Base-by-base conservation (phyloP, 371 early-diverging fungal species). In the Mucor piriformis region DNA sequence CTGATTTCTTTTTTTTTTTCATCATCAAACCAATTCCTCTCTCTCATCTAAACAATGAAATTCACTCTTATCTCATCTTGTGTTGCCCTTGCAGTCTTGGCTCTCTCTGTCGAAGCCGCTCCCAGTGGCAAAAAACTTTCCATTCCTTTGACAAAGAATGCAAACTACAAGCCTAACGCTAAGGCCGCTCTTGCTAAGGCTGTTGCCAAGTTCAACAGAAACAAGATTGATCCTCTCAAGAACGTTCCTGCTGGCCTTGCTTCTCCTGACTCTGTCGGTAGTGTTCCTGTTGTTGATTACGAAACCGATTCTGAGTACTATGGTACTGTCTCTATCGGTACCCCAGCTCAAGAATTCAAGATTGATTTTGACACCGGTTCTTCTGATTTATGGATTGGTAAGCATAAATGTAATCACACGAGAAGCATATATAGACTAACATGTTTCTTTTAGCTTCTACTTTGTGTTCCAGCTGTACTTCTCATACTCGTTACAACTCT, bases 291-390 rank as follows among this genome's bases (percentile, higher is more conserved):
- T 1, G 50, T 48, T 34, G 64, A 71, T 40, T 52, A 67, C 37
- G 48, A 29, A n/a, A 57, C 23, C 13, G 71, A 71, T 56, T 35
- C 53, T 18, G 60, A 82, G 63, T 87, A 87, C 71, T 84, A 82
- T 47, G 88, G 85, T 46, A 61, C 49, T 8, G 67, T 87, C 35
- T 27, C 63, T 3, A 61, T 91, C 11, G 91, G 91, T 12, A 85
- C 89, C 13, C 91, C 91, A 8, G 70, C 79, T 3, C 83, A 89
- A 61, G 59, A 32, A 12, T 72, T 90, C 67, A 75, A 80, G 58
- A 77, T 92, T 13, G 72, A 88, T 33, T 86, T 91, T 58, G 91
- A 91, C 60, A 91, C 91, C 4, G 89, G 90, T 1, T 90, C 90
- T 3, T 73, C 84, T 44, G 80, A 88, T 52, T 64, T 88, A 50